Evolutionary conservation across 2,329 filamentous ascomycete genomes (phyloP), one percentile per base, ranked within the genome.

Genomic region (Nothopassalora personata): DNA sequence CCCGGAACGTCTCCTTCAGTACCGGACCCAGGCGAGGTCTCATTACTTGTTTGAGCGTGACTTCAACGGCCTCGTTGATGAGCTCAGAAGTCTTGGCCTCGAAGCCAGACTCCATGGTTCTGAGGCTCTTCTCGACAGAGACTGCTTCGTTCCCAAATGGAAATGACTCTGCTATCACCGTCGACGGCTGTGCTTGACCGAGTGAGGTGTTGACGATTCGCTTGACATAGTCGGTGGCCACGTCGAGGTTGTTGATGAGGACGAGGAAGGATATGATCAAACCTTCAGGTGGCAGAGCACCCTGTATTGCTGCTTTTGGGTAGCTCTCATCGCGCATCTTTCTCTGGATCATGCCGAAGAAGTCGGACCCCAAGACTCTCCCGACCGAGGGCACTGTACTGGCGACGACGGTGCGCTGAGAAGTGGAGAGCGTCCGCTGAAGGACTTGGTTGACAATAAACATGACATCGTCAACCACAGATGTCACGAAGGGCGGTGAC

Each of bases 291-390:
- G 93, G 93, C 48, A 92, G 81, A 0, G 86, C 88, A 43, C 91
- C 91, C 72, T 91, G 87, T 0, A 92, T 83, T 0, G 85, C 78
- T 1, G 90, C 81, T 69, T 88, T 90, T 0, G 93, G 94, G 70
- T 97, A 97, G 62, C 87, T 89, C 74, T 99, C 94, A 72, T 97
- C 91, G 48, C 91, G 86, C 94, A 99, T 97, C 75, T 96, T 96
- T 59, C 93, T 87, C 73, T 97, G 93, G 43, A 96, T 87, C 91
- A 99, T 97, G 68, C 91, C 90, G 64, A 97, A 87, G 72, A 97
- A 99, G 73, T 99, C 94, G 3, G 86, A 86, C 31, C 88, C 86
- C 4, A 99, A 82, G 0, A 99, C 87, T 34, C 91, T 85, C 18
- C 88, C 85, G 5, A 97, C 80, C 0, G 86, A 88, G 1, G 91